Percentiles rank a stretch among this genome's conserved stretches.
phyloP scores from a whole-genome alignment of 768 basidiomycete genomes.

The Sporobolomyces roseus region DNA sequence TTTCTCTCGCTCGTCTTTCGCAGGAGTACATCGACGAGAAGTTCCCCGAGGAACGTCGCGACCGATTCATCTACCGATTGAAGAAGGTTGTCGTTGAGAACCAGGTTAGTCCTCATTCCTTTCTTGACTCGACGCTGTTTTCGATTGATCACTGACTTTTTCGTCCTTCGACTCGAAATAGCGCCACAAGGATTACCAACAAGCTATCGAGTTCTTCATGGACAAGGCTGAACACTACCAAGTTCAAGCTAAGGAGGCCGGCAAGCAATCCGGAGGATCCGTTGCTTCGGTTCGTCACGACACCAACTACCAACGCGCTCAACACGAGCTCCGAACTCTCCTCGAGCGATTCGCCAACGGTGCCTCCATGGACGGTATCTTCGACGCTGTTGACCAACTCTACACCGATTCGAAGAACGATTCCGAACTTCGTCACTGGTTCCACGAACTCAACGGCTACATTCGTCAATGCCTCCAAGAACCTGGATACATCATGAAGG shows the following conservation, averaged over 20 bases:
- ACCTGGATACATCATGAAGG: slow-evolving; percentile 67
- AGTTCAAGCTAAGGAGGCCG: slow-evolving; percentile 55
- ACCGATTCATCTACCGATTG: slow-evolving; percentile 85
- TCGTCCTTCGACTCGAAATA: background rate
- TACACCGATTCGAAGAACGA: slow-evolving; percentile 72
- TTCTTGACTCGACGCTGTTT: background rate
- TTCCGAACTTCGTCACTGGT: slow-evolving; percentile 61
- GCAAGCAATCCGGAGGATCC: slow-evolving; percentile 49
- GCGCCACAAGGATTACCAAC: slow-evolving; percentile 83
- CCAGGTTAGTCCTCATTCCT: slow-evolving; percentile 16
- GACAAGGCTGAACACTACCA: slow-evolving; percentile 50
- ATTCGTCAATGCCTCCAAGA: slow-evolving; percentile 44
- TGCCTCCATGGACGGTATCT: slow-evolving; percentile 61
- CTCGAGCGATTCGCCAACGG: slow-evolving; percentile 88
- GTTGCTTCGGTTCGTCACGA: slow-evolving; percentile 53
- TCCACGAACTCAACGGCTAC: slow-evolving; percentile 43
- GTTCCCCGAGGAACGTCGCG: slow-evolving; percentile 83
- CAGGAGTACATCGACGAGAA: slow-evolving; percentile 68
- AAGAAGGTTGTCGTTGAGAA: slow-evolving; percentile 66
- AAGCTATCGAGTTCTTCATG: slow-evolving; percentile 54
- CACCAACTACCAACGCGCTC: slow-evolving; percentile 53
- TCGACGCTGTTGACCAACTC: slow-evolving; percentile 67
- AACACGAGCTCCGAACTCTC: slow-evolving; percentile 63
- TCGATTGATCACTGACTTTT: background rate
- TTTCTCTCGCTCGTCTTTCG: background rate